Base-by-base conservation (phyloP, 306 rosid genomes). In the Lathyrus sativus region DNA sequence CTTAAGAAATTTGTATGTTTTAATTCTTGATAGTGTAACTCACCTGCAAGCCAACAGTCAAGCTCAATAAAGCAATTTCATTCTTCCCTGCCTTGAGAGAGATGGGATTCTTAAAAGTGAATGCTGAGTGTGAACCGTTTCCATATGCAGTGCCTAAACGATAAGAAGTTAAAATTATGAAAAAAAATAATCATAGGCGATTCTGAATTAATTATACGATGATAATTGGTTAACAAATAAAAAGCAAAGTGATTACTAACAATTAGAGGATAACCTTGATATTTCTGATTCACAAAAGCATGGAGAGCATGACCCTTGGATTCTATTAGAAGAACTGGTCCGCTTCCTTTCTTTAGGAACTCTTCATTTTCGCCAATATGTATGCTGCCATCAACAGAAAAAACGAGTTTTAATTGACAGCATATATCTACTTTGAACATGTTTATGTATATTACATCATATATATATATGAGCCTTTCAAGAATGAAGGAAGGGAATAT, bases 261-360 rank as follows among this genome's bases (percentile, higher is more conserved):
- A 56, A 48, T 65, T 24, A 78, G 73, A 70, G 14, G 74, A 71
- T 80, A 64, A 92, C 98, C 98, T 89, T 80, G 85, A 68, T 84
- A 83, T 75, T 84, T 83, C 74, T 82, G 82, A 77, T 92, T 92
- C 77, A 89, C 90, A 61, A 92, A 92, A 51, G 86, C 95, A 83
- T 92, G 96, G 73, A 92, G 84, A 66, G 95, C 93, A 80, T 92
- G 96, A 19, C 96, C 98, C 62, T 75, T 88, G 72, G 98, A 92
- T 74, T 92, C 88, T 68, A 87, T 84, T 29, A 80, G 72, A 71
- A 92, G 96, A 75, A 85, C 69, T 55, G 96, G 92, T 2, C 71
- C 79, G 71, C 81, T 89, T 80, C 89, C 96, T 10, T 85, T 89
- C 81, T 83, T 83, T 72, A 89, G 77, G 80, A 92, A 86, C 61